Base-by-base conservation (phyloP, 352 stramenopile species). In the Phytophthora foliorum region DNA sequence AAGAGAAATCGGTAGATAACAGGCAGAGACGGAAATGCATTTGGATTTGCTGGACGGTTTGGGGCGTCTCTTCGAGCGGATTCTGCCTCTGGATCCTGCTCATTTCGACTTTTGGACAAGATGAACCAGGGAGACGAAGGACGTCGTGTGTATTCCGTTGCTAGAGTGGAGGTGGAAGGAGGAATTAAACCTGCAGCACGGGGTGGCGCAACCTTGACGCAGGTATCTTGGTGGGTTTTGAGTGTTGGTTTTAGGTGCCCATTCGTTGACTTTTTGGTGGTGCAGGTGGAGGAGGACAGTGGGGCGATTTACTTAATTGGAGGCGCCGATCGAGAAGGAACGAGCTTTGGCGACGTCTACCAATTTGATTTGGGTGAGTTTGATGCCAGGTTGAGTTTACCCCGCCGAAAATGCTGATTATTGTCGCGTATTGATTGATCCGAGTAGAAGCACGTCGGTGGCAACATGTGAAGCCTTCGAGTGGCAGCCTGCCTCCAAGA, bases 221-320 rank as follows among this genome's bases (percentile, higher is more conserved):
- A 86, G 78, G 80, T 75, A 68, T 39, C 22, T 61, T 46, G n/a
- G n/a, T n/a, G n/a, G n/a, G n/a, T n/a, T 38, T 1, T 11, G 2
- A 3, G 11, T 55, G 21, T 32, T 32, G n/a, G n/a, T n/a, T n/a
- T n/a, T n/a, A n/a, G n/a, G 14, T 16, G 7, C n/a, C 3, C 4
- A 31, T 21, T 4, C 46, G 16, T 41, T 63, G 16, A 39, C 25
- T 3, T 49, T 48, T 25, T 59, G 19, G 25, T 39, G 22, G 21
- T n/a, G 46, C 48, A 64, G 61, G 27, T 85, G 9, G 63, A 64
- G 61, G 27, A 83, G 9, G 63, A 63, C 8, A 63, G 57, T 41
- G 77, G 69, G 2, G 49, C 46, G 0, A 53, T 93, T 0, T 93
- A 89, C 56, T 72, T 93, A 22, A 86, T 93, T 32, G 84, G 84